These are phyloP conservation scores for Pseudognaphalium luteoalbum DNA, from an alignment of 129 eudicot genomes.

Conservation along the genomic window DNA sequence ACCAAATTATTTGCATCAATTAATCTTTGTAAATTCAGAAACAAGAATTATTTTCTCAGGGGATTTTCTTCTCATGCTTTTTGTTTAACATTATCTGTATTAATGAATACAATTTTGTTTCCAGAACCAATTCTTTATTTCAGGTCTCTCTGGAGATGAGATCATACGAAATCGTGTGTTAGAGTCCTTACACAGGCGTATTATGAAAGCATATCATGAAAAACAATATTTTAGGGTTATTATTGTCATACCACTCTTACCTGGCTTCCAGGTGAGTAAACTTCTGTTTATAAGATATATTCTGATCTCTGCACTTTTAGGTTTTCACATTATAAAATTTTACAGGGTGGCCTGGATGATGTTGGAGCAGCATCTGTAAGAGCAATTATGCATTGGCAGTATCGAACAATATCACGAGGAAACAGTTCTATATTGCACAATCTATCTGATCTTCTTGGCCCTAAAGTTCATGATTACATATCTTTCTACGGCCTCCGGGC, in stretches of 20 bases:
- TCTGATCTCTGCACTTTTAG: slow-evolving; percentile 8
- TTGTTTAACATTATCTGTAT: slow-evolving; percentile 2
- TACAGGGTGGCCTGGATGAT: slow-evolving; percentile 96
- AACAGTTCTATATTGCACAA: slow-evolving; percentile 78
- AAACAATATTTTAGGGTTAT: slow-evolving; percentile 81
- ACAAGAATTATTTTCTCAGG: not conserved
- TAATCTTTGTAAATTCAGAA: not conserved
- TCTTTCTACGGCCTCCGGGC: slow-evolving; percentile 95
- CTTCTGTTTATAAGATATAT: not conserved
- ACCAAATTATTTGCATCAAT: not conserved
- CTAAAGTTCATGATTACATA: slow-evolving; percentile 78
- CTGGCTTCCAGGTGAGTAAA: slow-evolving; percentile 63
- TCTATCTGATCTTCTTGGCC: slow-evolving; percentile 72
- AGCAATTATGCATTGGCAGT: slow-evolving; percentile 99
- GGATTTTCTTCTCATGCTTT: not conserved
- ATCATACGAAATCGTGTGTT: slow-evolving; percentile 79
- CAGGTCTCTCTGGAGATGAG: slow-evolving; percentile 96
- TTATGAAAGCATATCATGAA: slow-evolving; percentile 75
- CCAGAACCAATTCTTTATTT: slow-evolving; percentile 98
- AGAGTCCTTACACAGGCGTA: slow-evolving; percentile 79
- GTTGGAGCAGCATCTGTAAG: slow-evolving; percentile 98
- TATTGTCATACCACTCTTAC: slow-evolving; percentile 88
- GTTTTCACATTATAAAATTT: slow-evolving; percentile 21
- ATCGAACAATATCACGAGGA: slow-evolving; percentile 94
- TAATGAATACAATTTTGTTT: slow-evolving; percentile 32